Evolutionary conservation across 176 grass and related monocot species (phyloP).

Genomic region (Leersia perrieri): DNA sequence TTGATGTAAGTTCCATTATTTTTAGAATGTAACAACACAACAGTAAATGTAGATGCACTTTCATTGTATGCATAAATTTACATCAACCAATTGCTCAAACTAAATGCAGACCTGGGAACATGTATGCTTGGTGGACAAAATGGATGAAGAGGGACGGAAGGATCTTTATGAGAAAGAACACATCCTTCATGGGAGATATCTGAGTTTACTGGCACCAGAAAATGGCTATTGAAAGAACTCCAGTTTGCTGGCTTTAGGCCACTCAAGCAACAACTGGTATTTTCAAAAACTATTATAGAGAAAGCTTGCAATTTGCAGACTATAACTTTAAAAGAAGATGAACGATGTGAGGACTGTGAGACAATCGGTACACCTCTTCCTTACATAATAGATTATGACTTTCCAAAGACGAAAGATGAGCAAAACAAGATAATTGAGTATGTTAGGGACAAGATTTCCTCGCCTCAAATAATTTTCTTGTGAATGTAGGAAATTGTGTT

Average conservation of each 20-base stretch:
- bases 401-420: neutral
- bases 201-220: neutral
- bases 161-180: neutral
- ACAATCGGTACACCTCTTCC: too few species aligned
- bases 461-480: too few species aligned
- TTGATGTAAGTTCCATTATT: neutral
- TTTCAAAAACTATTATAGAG: constrained; percentile 4
- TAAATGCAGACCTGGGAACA: neutral
- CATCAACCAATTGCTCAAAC: neutral
- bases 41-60: neutral
- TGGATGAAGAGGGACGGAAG: neutral
- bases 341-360: neutral
- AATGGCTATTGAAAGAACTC: constrained; percentile 3
- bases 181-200: constrained; percentile 8
- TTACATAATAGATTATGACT: neutral
- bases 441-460: neutral
- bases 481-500: too few species aligned
- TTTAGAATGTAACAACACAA: neutral
- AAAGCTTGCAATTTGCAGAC: neutral
- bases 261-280: constrained; percentile 4
- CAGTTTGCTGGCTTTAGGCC: constrained; percentile 8
- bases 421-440: neutral
- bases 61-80: neutral
- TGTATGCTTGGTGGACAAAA: neutral
- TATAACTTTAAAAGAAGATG: neutral